Evolutionary conservation across 2,329 filamentous ascomycete genomes (phyloP).

Genomic region (Periglandula ipomoeae): DNA sequence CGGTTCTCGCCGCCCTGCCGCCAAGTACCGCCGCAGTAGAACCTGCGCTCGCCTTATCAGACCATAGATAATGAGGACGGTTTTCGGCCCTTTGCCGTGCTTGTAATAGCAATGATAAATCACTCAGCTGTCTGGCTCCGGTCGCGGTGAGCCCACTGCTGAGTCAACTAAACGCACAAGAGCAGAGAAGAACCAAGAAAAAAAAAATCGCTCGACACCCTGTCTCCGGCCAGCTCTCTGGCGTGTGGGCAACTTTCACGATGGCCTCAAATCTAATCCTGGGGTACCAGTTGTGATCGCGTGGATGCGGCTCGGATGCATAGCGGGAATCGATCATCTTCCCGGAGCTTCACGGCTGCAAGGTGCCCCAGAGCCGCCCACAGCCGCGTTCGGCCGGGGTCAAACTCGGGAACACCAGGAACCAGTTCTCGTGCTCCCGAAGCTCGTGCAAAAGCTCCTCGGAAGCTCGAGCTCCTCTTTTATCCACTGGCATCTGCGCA

Average conservation of each 20-base stretch:
- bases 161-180: neutral
- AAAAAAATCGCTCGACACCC: neutral
- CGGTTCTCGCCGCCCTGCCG: conserved; percentile 4
- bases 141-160: conserved; percentile 3
- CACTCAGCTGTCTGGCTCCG: conserved; percentile 7
- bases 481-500: neutral
- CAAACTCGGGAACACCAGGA: conserved; percentile 5
- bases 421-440: conserved; percentile 3
- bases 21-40: conserved; percentile 6
- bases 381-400: conserved; percentile 6
- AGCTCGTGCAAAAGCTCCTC: neutral
- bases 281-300: neutral
- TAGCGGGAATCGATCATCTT: neutral
- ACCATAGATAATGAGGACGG: neutral
- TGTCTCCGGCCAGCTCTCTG: neutral
- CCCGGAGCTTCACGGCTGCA: conserved; percentile 10
- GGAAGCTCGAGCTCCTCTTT: neutral
- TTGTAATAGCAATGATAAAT: conserved; percentile 7
- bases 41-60: neutral
- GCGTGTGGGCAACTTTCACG: neutral
- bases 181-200: neutral
- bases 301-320: conserved; percentile 1
- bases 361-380: conserved; percentile 6
- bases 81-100: neutral
- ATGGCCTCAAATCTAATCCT: conserved; percentile 1